These are phyloP conservation scores for Fagus crenata DNA, from an alignment of 306 rosid genomes.

Conservation along the genomic window DNA sequence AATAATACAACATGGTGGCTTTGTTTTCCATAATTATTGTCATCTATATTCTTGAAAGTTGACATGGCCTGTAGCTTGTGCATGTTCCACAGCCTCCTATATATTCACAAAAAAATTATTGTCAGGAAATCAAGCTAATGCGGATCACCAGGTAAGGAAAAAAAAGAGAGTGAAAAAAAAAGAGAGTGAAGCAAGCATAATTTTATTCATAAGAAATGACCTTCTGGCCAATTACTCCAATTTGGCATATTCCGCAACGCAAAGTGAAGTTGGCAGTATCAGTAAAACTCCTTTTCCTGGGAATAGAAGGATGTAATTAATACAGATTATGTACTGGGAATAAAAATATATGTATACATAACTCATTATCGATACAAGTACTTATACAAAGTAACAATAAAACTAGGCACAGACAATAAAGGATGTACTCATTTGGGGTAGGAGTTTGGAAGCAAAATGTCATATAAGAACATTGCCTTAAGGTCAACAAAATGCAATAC, in stretches of 20 bases:
- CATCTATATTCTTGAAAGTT: conserved; percentile 90
- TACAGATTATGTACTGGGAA: conserved; percentile 3
- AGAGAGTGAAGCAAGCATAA: conserved; percentile 11
- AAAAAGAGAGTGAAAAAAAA: no score
- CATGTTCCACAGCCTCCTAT: conserved; percentile 94
- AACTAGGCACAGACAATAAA: not conserved
- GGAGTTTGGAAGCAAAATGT: not conserved
- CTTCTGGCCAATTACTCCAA: conserved; percentile 87
- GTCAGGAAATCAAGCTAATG: not conserved
- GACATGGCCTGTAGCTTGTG: conserved; percentile 85
- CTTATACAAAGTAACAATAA: not conserved
- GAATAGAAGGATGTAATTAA: conserved; percentile 18
- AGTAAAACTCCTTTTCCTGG: conserved; percentile 80
- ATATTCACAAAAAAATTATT: conserved; percentile 7
- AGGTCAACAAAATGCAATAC: not conserved
- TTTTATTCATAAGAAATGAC: conserved; percentile 38
- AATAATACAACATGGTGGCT: conserved; percentile 18
- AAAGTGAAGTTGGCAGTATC: conserved; percentile 91
- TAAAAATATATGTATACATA: not conserved
- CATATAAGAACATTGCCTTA: not conserved
- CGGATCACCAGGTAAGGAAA: not conserved
- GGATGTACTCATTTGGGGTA: not conserved
- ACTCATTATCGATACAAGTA: not conserved
- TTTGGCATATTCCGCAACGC: conserved; percentile 98
- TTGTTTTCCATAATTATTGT: conserved; percentile 25